phyloP scores from a whole-genome alignment of 1,284 basidiomycete genomes.

The Xerocomus amazonicus region DNA sequence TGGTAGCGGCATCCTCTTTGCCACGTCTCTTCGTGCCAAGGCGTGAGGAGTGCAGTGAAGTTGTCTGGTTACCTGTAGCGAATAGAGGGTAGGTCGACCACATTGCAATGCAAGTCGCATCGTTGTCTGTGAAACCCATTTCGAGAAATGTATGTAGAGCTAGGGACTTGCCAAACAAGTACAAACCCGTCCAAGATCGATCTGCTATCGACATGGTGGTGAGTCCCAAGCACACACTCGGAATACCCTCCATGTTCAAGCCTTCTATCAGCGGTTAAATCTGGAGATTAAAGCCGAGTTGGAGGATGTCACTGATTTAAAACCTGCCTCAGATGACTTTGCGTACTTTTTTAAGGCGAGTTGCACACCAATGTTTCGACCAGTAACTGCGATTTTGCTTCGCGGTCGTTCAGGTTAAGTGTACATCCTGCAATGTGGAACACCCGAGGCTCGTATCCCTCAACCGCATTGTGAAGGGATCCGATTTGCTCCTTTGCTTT shows the following conservation, averaged over 20 bases:
- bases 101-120: slow-evolving; percentile 22
- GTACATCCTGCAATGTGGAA: slow-evolving; percentile 69
- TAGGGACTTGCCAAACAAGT: slow-evolving; percentile 20
- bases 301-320: slow-evolving; percentile 69
- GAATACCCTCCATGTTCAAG: not conserved
- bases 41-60: slow-evolving; percentile 21
- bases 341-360: slow-evolving; percentile 74
- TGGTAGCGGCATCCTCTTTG: slow-evolving; percentile 28
- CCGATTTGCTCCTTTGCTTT: not conserved
- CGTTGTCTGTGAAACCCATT: not conserved
- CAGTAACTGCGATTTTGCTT: not conserved
- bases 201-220: slow-evolving; percentile 39
- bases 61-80: slow-evolving; percentile 11
- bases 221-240: slow-evolving; percentile 20
- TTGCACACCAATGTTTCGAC: not conserved
- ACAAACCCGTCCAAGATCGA: slow-evolving; percentile 28
- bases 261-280: slow-evolving; percentile 43
- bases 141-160: not conserved
- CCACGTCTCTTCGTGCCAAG: slow-evolving; percentile 25
- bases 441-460: slow-evolving; percentile 68
- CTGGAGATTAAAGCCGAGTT: slow-evolving; percentile 75
- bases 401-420: slow-evolving; percentile 57
- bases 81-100: slow-evolving; percentile 11
- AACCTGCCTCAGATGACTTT: slow-evolving; percentile 60
- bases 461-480: slow-evolving; percentile 55